These are phyloP conservation scores for Ramalina intermedia DNA, from an alignment of 495 filamentous ascomycete genomes.

Conservation along the genomic window DNA sequence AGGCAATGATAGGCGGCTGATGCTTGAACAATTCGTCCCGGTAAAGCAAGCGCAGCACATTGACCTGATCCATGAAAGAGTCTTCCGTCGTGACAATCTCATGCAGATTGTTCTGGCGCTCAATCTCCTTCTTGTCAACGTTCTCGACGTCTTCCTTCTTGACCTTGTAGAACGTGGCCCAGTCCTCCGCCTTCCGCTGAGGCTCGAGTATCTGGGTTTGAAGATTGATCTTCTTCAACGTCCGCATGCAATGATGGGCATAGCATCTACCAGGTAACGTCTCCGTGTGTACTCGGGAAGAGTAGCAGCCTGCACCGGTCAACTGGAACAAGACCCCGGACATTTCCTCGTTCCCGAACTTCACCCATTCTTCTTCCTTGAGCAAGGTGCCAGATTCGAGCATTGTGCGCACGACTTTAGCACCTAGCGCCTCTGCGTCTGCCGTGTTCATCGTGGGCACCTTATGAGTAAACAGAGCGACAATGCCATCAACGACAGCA, in stretches of 20 bases:
- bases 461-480: constrained; percentile 85
- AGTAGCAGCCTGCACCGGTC: constrained; percentile 86
- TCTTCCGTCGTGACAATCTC: constrained; percentile 94
- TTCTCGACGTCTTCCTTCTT: constrained; percentile 57
- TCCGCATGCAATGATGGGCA: constrained; percentile 84
- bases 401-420: constrained; percentile 71
- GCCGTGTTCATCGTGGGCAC: constrained; percentile 98
- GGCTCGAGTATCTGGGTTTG: constrained; percentile 53
- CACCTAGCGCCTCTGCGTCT: constrained; percentile 79
- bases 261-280: constrained; percentile 74
- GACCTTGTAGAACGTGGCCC: constrained; percentile 82
- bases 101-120: constrained; percentile 87
- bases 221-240: constrained; percentile 85
- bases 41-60: constrained; percentile 73
- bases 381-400: constrained; percentile 61
- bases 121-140: constrained; percentile 70
- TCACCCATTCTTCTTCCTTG: constrained; percentile 95
- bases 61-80: constrained; percentile 71
- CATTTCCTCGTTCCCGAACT: constrained; percentile 60
- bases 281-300: constrained; percentile 62
- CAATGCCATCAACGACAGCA: constrained; percentile 70
- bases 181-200: constrained; percentile 60
- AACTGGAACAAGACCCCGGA: constrained; percentile 87
- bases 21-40: constrained; percentile 61
- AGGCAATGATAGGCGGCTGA: constrained; percentile 68